Percentiles rank a stretch among this genome's conserved stretches.
Conservation (phyloP, 306 rosid species). For the Luffa acutangula region DNA sequence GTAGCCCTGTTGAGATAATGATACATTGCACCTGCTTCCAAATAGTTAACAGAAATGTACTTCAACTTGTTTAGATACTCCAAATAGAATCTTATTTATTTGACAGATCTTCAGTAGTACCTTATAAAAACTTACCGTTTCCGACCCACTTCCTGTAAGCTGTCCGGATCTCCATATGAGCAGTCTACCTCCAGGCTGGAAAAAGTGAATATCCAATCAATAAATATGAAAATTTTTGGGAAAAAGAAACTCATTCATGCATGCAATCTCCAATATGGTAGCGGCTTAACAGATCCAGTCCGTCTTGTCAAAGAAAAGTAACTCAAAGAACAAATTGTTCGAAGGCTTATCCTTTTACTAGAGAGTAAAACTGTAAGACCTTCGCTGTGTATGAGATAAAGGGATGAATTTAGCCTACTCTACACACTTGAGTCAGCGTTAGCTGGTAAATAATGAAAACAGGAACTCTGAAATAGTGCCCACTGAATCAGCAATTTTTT, state of each 20-base stretch:
- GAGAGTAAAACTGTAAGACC: background rate
- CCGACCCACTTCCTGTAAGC: conserved; percentile 9
- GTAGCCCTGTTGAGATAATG: background rate
- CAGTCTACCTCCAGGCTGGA: conserved; percentile 48
- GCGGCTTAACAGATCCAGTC: background rate
- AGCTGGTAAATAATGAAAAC: background rate
- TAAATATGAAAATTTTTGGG: background rate
- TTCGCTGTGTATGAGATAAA: background rate
- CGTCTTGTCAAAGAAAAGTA: background rate
- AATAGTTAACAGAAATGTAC: background rate
- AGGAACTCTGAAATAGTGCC: background rate
- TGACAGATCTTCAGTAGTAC: background rate
- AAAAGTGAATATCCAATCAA: conserved; percentile 10
- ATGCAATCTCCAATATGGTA: background rate
- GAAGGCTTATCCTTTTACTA: background rate
- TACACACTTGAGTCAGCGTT: background rate
- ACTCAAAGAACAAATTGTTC: background rate
- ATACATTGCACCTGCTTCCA: background rate
- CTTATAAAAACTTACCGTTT: conserved; percentile 12
- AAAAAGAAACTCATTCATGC: background rate
- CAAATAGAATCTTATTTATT: background rate
- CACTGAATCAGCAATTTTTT: background rate
- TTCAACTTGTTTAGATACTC: background rate
- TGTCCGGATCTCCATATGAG: conserved; percentile 32
- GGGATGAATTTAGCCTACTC: background rate